These are phyloP conservation scores for Arbutus unedo DNA, from an alignment of 148 eudicot genomes.

Conservation along the genomic window DNA sequence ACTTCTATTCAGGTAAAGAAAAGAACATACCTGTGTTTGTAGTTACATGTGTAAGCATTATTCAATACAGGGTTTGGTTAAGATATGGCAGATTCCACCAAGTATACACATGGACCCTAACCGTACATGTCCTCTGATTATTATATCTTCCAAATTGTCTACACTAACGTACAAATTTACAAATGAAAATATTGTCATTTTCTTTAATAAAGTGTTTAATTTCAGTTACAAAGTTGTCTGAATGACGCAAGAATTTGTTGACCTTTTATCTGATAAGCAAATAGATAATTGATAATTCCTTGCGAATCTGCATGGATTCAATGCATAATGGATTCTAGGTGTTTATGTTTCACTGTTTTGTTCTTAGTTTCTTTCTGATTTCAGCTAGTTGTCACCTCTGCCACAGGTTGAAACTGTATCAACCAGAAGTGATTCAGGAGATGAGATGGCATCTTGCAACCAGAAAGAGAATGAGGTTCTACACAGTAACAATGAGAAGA, in stretches of 20 bases:
- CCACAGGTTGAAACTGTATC: constrained; percentile 36
- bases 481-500: constrained; percentile 15
- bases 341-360: background rate
- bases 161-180: background rate
- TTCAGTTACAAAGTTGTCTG: background rate
- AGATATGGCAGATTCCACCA: too few relatives aligned
- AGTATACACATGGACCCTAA: too few relatives aligned
- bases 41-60: background rate
- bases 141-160: too few relatives aligned
- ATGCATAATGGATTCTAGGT: background rate
- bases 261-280: background rate
- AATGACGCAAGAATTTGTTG: background rate
- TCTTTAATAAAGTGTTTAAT: background rate
- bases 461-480: constrained; percentile 24
- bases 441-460: constrained; percentile 24
- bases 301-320: background rate
- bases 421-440: constrained; percentile 31
- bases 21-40: background rate
- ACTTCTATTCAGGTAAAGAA: background rate
- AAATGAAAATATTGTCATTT: background rate
- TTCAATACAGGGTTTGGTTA: too few relatives aligned
- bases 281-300: background rate
- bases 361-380: background rate
- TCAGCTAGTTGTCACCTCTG: background rate
- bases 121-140: too few relatives aligned